A percentile compares a stretch with the other conserved stretches of the same genome.
Conservation (phyloP, 1,284 basidiomycete genomes). For the Cutaneotrichosporon sp. region DNA sequence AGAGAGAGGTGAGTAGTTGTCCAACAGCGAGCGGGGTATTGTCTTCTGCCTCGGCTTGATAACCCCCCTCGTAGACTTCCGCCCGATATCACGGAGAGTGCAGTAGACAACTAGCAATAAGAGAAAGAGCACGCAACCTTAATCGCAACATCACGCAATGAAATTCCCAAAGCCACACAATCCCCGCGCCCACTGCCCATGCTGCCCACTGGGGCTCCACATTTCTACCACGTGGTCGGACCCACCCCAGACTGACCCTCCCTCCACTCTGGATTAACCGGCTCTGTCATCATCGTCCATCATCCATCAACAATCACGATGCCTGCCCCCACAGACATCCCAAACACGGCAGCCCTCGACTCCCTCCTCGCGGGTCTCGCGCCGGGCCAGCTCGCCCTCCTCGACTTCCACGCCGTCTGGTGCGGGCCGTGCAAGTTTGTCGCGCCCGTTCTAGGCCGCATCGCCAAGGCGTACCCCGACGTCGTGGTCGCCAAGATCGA, state of each 20-base stretch:
- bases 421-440: constrained; percentile 53
- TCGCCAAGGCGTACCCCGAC: constrained; percentile 35
- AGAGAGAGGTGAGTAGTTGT: background rate
- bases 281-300: too few relatives aligned
- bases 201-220: background rate
- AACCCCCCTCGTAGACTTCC: background rate
- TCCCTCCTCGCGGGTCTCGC: constrained; percentile 36
- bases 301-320: too few relatives aligned
- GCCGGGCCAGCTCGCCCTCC: constrained; percentile 41
- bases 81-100: background rate
- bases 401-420: constrained; percentile 50
- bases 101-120: background rate
- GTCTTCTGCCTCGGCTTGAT: background rate
- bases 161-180: constrained; percentile 9
- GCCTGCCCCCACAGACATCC: constrained; percentile 6
- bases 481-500: constrained; percentile 51
- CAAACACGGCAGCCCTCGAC: constrained; percentile 41
- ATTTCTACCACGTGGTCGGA: background rate
- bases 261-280: background rate
- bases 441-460: constrained; percentile 46
- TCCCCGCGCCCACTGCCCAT: too few relatives aligned
- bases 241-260: too few relatives aligned
- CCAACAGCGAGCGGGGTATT: background rate
- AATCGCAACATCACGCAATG: background rate
- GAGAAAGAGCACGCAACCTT: background rate